Base-by-base conservation (phyloP, 2,329 filamentous ascomycete species). In the Hymenoscyphus infarciens region DNA sequence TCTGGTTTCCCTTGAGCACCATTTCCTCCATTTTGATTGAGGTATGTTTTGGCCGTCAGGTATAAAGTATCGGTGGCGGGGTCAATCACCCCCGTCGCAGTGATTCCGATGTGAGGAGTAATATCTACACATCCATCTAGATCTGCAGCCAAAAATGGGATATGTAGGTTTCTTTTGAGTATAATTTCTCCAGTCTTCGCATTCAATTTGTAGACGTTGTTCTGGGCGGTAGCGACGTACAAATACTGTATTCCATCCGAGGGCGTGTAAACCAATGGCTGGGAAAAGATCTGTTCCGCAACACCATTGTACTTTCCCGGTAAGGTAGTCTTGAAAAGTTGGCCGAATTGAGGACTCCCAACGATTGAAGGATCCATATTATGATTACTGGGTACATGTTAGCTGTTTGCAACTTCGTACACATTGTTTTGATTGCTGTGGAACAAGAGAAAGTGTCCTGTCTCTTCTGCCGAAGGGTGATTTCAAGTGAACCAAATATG, bases 361-460 rank as follows among this genome's bases (percentile, higher is more conserved):
- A 87, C 83, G 8, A 86, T 75, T 15, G 80, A 77, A 0, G 85
- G 85, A 68, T 87, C 83, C 80, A 87, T 83, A 73, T 87, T 87
- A 70, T 87, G 84, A 69, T 84, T 87, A 22, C 73, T 75, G 38
- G 13, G 55, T 5, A 16, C 11, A 19, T 2, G 55, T 67, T 54
- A 66, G 61, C 22, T 25, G 11, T 52, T 5, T 25, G 6, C 2
- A 52, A 52, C 45, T 52, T 10, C 8, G 45, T 13, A 25, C 6
- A 13, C 45, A 25, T 22, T 13, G 10, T 5, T 22, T 22, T 22
- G 8, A 22, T 10, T 22, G 22, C 19, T 6, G 19, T 22, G n/a
- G 19, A 25, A 52, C 22, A 4, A 52, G 25, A 22, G 10, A 52
- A 49, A 4, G 4, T 11, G n/a, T 8, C 11, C 8, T 49, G 10